A percentile compares a stretch with the other conserved stretches of the same genome.
phyloP scores from a whole-genome alignment of 2,329 filamentous ascomycete species.

The Seiridium unicorne region DNA sequence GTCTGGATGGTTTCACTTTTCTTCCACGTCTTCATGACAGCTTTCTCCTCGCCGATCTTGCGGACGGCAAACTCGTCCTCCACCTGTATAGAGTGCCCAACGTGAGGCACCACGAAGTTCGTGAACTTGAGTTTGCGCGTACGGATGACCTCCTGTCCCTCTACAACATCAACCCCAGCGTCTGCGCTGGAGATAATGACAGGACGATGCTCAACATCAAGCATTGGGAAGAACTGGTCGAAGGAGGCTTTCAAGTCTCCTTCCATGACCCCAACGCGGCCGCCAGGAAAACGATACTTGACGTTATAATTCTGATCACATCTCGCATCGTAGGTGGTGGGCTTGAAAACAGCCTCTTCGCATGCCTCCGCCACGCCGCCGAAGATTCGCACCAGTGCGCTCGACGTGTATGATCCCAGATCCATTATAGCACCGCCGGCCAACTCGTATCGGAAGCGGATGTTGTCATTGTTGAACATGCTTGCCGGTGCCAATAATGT shows the following conservation, averaged over 20 bases:
- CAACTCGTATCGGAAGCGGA: constrained; percentile 24
- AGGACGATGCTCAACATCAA: constrained; percentile 19
- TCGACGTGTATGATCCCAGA: constrained; percentile 38
- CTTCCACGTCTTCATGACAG: constrained; percentile 18
- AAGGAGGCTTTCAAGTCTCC: constrained; percentile 22
- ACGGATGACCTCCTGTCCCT: constrained; percentile 19
- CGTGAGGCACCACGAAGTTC: constrained; percentile 15
- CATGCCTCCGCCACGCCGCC: constrained; percentile 37
- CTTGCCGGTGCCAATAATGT: constrained; percentile 21
- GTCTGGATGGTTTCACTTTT: constrained; percentile 24
- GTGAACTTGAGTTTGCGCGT: constrained; percentile 21
- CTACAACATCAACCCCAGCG: constrained; percentile 12
- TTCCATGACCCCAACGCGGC: constrained; percentile 27
- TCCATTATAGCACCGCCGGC: constrained; percentile 31
- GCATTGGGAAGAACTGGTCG: constrained; percentile 14
- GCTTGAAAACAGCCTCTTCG: constrained; percentile 21
- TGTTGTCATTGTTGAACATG: constrained; percentile 32
- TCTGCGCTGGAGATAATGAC: constrained; percentile 16
- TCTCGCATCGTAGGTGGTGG: constrained; percentile 18
- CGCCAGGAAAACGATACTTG: constrained; percentile 31
- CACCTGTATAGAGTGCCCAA: constrained; percentile 35
- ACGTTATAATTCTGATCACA: constrained; percentile 28
- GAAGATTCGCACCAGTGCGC: constrained; percentile 37
- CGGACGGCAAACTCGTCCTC: constrained; percentile 27
- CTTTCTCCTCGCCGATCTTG: constrained; percentile 21